Conservation (phyloP, 140 eudicot species). For the Oenanthe javanica region DNA sequence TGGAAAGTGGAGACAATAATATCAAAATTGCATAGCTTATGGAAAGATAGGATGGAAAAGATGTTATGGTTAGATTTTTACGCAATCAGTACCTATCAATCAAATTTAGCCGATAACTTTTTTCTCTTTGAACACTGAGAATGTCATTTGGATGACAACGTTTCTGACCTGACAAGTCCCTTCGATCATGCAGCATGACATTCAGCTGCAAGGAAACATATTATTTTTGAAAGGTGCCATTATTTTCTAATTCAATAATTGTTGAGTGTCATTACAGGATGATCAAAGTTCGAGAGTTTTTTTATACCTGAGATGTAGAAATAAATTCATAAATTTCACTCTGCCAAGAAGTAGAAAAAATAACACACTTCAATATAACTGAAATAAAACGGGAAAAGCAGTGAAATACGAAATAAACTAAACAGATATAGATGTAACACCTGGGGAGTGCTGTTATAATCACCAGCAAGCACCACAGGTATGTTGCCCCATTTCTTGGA, state of each 20-base stretch:
- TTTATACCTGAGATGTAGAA: conserved; percentile 25
- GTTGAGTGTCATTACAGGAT: not conserved
- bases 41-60: not conserved
- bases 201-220: conserved; percentile 27
- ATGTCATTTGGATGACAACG: conserved; percentile 24
- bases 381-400: not conserved
- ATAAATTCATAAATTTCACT: conserved; percentile 31
- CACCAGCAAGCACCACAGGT: conserved; percentile 39
- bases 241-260: not conserved
- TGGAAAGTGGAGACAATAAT: not conserved
- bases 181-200: conserved; percentile 26
- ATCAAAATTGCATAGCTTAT: not conserved
- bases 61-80: no score
- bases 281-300: not conserved
- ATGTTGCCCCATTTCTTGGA: conserved; percentile 28
- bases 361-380: not conserved
- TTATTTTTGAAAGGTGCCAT: not conserved
- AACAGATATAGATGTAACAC: conserved; percentile 11
- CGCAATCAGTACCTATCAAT: conserved; percentile 21
- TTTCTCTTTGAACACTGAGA: conserved; percentile 21
- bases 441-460: conserved; percentile 38
- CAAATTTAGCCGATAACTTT: conserved; percentile 5
- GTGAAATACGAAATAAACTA: not conserved
- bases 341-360: conserved; percentile 16
- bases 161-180: conserved; percentile 34